Conservation (phyloP, 768 basidiomycete species). For the Pleurotus djamor region DNA sequence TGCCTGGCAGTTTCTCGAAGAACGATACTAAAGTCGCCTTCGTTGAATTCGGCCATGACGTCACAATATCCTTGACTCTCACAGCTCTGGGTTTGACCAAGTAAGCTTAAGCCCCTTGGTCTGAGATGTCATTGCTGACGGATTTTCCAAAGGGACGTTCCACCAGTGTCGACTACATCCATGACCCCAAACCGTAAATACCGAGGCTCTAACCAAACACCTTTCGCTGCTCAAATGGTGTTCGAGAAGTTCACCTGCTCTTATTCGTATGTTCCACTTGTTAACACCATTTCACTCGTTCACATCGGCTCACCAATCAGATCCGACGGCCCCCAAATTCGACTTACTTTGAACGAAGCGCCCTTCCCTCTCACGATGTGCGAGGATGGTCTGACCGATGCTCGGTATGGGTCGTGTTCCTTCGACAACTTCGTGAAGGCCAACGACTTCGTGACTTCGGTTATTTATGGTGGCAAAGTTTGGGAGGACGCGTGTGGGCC, state of each 20-base stretch:
- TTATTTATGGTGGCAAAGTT: constrained; percentile 24
- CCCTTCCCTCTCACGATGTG: constrained; percentile 35
- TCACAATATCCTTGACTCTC: constrained; percentile 32
- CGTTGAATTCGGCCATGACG: constrained; percentile 42
- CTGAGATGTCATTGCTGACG: background rate
- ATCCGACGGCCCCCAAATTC: constrained; percentile 32
- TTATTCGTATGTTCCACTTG: constrained; percentile 20
- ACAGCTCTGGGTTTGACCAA: constrained; percentile 35
- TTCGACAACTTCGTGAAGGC: constrained; percentile 28
- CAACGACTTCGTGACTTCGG: constrained; percentile 19
- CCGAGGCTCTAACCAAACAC: constrained; percentile 35
- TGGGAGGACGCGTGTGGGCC: constrained; percentile 33
- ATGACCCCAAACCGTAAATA: constrained; percentile 25
- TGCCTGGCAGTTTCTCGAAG: constrained; percentile 24
- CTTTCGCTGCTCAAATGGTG: constrained; percentile 41
- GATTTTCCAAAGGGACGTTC: constrained; percentile 24
- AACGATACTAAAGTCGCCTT: constrained; percentile 28
- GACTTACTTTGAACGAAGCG: constrained; percentile 37
- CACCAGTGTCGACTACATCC: constrained; percentile 23
- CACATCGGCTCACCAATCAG: constrained; percentile 13
- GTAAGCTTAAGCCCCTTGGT: constrained; percentile 13
- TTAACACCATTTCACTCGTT: background rate
- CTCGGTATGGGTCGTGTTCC: constrained; percentile 32
- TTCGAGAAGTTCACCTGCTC: constrained; percentile 40
- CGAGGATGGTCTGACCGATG: constrained; percentile 22